A percentile compares a stretch with the other conserved stretches of the same genome.
Evolutionary conservation across 2,329 filamentous ascomycete genomes (phyloP).

Genomic region (Aspergillus ochraceoroseus): DNA sequence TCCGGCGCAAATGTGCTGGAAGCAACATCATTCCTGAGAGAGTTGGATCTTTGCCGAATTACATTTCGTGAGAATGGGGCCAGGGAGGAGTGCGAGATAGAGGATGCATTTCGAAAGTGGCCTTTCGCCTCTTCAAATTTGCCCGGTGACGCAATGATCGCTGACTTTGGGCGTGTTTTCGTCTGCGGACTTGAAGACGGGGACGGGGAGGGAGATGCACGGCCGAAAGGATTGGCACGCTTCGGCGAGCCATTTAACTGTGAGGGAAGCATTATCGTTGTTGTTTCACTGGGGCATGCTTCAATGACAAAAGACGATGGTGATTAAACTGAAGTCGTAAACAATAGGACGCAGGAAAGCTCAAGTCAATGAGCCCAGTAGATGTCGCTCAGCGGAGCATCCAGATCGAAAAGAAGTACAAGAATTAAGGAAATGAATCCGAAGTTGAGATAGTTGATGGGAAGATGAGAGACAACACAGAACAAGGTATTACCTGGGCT

Average conservation of each 20-base stretch:
- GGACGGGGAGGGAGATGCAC: slow-evolving; percentile 54
- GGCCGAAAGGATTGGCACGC: slow-evolving; percentile 74
- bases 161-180: slow-evolving; percentile 64
- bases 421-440: slow-evolving; percentile 7
- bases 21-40: slow-evolving; percentile 57
- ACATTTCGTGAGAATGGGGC: slow-evolving; percentile 41
- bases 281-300: slow-evolving; percentile 31
- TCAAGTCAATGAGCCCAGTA: slow-evolving; percentile 14
- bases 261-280: slow-evolving; percentile 49
- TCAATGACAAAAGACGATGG: slow-evolving; percentile 11
- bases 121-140: slow-evolving; percentile 42
- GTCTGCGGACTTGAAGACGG: slow-evolving; percentile 56
- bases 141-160: slow-evolving; percentile 60
- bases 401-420: slow-evolving; percentile 6
- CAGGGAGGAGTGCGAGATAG: slow-evolving; percentile 52
- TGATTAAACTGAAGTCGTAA: slow-evolving; percentile 18
- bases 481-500: no score
- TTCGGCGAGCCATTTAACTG: slow-evolving; percentile 62
- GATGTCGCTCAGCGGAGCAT: slow-evolving; percentile 12
- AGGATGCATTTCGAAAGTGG: slow-evolving; percentile 66
- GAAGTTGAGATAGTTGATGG: slow-evolving; percentile 13
- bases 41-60: slow-evolving; percentile 53
- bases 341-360: slow-evolving; percentile 6
- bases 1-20: slow-evolving; percentile 89
- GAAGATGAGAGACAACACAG: slow-evolving; percentile 6